phyloP scores from a whole-genome alignment of 768 basidiomycete species.

The Cytidiella melzeri region DNA sequence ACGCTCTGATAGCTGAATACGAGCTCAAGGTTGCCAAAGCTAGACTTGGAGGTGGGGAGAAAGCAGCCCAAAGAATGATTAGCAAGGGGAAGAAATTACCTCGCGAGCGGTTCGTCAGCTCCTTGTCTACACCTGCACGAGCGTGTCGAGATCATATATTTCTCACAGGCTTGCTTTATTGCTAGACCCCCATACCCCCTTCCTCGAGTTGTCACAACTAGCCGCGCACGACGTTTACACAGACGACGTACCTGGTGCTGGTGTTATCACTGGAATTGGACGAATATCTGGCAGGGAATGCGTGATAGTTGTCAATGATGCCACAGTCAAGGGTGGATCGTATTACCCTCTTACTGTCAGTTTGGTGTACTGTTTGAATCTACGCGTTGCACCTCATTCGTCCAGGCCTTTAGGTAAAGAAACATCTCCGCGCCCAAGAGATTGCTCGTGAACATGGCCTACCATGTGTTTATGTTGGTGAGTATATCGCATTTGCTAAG shows the following conservation, averaged over 20 bases:
- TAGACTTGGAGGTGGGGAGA: conserved; percentile 67
- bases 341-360: conserved; percentile 83
- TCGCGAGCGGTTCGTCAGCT: conserved; percentile 60
- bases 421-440: conserved; percentile 91
- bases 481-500: conserved; percentile 20
- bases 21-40: conserved; percentile 52
- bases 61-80: conserved; percentile 69
- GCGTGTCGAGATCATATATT: too few species aligned
- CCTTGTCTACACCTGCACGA: not conserved
- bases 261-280: conserved; percentile 76
- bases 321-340: conserved; percentile 88
- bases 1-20: conserved; percentile 56
- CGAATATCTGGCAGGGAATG: conserved; percentile 78
- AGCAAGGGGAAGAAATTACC: conserved; percentile 79
- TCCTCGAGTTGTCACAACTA: conserved; percentile 80
- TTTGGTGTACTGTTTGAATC: not conserved
- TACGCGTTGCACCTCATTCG: not conserved
- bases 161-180: conserved; percentile 60
- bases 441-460: conserved; percentile 87
- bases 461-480: conserved; percentile 90
- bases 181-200: conserved; percentile 83
- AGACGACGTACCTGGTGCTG: conserved; percentile 77
- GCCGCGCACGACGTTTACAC: conserved; percentile 87
- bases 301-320: conserved; percentile 89
- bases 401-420: conserved; percentile 64